phyloP scores from a whole-genome alignment of 768 basidiomycete species.

The Lentinula edodes region DNA sequence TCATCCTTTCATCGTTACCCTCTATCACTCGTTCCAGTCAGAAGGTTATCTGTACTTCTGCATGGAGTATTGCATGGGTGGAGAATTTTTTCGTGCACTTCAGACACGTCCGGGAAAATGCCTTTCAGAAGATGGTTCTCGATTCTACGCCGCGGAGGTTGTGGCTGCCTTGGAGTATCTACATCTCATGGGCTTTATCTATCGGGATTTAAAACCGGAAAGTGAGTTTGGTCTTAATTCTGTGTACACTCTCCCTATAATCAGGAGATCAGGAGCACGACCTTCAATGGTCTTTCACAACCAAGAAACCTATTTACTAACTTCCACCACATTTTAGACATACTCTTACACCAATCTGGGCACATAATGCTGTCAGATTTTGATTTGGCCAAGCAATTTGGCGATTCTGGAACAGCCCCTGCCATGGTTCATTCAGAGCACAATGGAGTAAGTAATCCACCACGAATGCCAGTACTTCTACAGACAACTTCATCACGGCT shows the following conservation, averaged over 20 bases:
- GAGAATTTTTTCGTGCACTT: constrained; percentile 97
- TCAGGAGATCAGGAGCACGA: background rate
- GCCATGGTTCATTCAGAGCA: constrained; percentile 83
- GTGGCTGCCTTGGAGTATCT: constrained; percentile 96
- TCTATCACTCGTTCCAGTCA: constrained; percentile 99
- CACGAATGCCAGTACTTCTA: background rate
- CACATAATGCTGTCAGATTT: constrained; percentile 99
- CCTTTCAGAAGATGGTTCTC: constrained; percentile 88
- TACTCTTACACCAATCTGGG: constrained; percentile 93
- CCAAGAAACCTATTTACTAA: background rate
- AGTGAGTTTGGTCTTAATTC: constrained; percentile 53
- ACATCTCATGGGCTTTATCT: constrained; percentile 99
- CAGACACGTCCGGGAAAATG: constrained; percentile 97
- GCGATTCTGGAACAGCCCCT: constrained; percentile 78
- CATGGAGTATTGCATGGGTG: constrained; percentile 99
- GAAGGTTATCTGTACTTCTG: constrained; percentile 98
- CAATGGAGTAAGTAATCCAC: constrained; percentile 67
- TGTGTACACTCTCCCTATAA: background rate
- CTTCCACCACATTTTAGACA: constrained; percentile 51
- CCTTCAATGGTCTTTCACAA: background rate
- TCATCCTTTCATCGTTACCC: constrained; percentile 98
- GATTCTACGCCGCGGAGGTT: constrained; percentile 99
- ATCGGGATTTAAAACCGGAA: constrained; percentile 98
- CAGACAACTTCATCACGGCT: background rate
- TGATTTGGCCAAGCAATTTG: constrained; percentile 95